These are phyloP conservation scores for Apiospora rasikravindrae DNA, from an alignment of 2,329 filamentous ascomycete genomes.

Conservation along the genomic window DNA sequence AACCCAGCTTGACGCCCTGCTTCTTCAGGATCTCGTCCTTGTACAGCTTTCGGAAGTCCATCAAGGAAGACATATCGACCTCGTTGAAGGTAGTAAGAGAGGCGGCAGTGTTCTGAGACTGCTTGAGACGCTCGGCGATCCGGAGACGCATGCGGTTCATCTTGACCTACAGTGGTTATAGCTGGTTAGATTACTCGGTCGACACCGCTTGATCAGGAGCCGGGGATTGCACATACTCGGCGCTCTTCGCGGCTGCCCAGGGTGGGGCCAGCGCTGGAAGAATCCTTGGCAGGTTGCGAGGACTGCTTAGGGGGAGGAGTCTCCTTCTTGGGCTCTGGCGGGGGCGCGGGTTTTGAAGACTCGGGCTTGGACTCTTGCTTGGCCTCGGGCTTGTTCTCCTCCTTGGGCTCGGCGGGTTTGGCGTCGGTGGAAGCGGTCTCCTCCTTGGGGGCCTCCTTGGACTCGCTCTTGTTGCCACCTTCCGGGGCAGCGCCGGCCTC, in stretches of 20 bases:
- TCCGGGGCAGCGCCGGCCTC: constrained; percentile 74
- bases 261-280: constrained; percentile 40
- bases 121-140: constrained; percentile 97
- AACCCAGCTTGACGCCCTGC: constrained; percentile 96
- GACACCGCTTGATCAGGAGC: not conserved
- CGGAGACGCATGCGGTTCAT: constrained; percentile 99
- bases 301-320: constrained; percentile 41
- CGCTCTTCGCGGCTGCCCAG: constrained; percentile 84
- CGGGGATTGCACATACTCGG: constrained; percentile 64
- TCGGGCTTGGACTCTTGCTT: constrained; percentile 46
- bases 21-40: constrained; percentile 97
- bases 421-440: constrained; percentile 40
- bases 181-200: not conserved
- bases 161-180: constrained; percentile 72
- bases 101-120: constrained; percentile 97
- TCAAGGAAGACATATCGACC: constrained; percentile 97
- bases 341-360: constrained; percentile 40
- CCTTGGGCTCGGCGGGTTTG: constrained; percentile 50
- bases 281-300: constrained; percentile 43
- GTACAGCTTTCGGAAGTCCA: constrained; percentile 97
- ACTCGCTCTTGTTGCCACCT: constrained; percentile 62
- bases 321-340: constrained; percentile 47
- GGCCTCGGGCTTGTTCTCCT: constrained; percentile 46
- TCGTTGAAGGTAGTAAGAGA: constrained; percentile 99
- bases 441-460: constrained; percentile 64